Base-by-base conservation (phyloP, 768 basidiomycete genomes). In the Naganishia randhawae region DNA sequence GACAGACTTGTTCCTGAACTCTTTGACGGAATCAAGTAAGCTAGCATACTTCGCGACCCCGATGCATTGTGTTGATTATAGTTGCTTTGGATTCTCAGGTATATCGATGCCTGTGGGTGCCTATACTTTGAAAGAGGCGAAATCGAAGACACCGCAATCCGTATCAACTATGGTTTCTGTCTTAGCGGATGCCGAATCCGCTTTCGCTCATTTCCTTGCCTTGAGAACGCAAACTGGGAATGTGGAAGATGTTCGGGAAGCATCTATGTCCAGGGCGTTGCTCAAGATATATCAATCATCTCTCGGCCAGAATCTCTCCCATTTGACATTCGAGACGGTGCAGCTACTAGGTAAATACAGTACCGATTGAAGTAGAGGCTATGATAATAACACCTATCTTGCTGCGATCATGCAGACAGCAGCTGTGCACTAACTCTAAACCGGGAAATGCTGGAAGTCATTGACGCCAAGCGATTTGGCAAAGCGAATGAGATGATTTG, bases 1-100 rank as follows among this genome's bases (percentile, higher is more conserved):
- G 35, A 84, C 86, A 0, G 93, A 97, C 76, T 89, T 96, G 82
- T 90, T 93, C 76, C 82, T 96, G 67, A 92, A 88, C 74, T 93
- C 93, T 19, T 81, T 97, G 27, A 85, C 88, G 0, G 95, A 98
- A 77, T 95, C 95, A 0, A 88, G 93, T 95, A 73, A 39, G 91
- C 81, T 22, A 73, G 33, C 90, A 81, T 19, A 16, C 16, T 39
- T 25, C 19, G 9, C 14, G 10, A 17, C 0, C 37, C 45, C n/a
- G 37, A 41, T 22, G 35, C 16, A 14, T 31, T 17, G 14, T 9
- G 22, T 52, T 65, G 41, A 37, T 11, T 31, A n/a, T 13, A 11
- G 29, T 51, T 41, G n/a, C 39, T 25, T 19, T 10, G 19, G n/a
- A 6, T 25, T 31, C 16, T 53, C 52, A 73, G 67, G 74, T 6